These are phyloP conservation scores for Emericellopsis atlantica DNA, from an alignment of 2,329 filamentous ascomycete species.

Conservation along the genomic window DNA sequence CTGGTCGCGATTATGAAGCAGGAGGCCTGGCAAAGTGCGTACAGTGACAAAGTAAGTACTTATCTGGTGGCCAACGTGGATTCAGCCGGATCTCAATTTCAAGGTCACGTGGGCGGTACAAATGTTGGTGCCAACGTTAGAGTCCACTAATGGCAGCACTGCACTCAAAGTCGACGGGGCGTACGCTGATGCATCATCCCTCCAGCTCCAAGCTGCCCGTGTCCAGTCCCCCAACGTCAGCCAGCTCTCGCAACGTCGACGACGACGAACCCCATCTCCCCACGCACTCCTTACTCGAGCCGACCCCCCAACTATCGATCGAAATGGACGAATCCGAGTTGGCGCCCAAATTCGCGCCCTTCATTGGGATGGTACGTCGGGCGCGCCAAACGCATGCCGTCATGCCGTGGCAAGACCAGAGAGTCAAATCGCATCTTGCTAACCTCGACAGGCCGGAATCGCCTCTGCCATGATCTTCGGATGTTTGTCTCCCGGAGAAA, in stretches of 20 bases:
- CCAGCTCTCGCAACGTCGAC: neutral
- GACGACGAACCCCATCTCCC: neutral
- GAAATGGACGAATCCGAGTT: slow-evolving; percentile 44
- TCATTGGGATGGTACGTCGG: slow-evolving; percentile 69
- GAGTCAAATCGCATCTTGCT: slow-evolving; percentile 5
- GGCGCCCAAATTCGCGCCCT: slow-evolving; percentile 73
- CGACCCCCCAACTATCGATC: slow-evolving; percentile 4
- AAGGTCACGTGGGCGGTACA: no score
- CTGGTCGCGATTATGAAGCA: no score
- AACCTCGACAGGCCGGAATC: slow-evolving; percentile 52
- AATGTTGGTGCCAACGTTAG: no score
- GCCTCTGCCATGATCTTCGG: slow-evolving; percentile 75
- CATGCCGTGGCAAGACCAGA: neutral
- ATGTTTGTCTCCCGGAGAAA: slow-evolving; percentile 33
- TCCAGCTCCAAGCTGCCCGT: no score
- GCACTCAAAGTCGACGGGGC: no score
- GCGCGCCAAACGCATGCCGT: slow-evolving; percentile 1
- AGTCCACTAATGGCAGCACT: no score
- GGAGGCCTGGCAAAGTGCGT: no score
- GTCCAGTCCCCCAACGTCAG: neutral
- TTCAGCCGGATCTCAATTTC: no score
- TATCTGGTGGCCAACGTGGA: no score
- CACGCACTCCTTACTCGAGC: slow-evolving; percentile 7
- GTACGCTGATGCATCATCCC: no score
- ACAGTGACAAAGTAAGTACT: no score